phyloP scores from a whole-genome alignment of 352 stramenopile genomes.

The Phytopythium oedochilum region DNA sequence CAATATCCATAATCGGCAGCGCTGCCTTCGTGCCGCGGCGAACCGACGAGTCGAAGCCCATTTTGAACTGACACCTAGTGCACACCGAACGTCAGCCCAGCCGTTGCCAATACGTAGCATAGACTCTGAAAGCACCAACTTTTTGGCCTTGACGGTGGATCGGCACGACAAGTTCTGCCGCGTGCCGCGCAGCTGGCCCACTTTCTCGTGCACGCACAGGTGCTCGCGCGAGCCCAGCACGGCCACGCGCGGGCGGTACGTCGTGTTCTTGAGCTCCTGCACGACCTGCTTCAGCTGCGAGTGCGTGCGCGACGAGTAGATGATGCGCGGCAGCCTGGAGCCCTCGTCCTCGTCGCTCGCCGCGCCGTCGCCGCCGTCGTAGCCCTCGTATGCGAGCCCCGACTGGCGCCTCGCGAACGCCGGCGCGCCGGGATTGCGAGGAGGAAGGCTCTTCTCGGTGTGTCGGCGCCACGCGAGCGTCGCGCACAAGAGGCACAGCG shows the following conservation, averaged over 20 bases:
- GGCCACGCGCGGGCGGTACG: constrained; percentile 86
- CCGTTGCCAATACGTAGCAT: not conserved
- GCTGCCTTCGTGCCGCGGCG: constrained; percentile 41
- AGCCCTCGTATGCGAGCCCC: constrained; percentile 52
- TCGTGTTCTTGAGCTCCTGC: constrained; percentile 93
- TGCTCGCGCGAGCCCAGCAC: constrained; percentile 96
- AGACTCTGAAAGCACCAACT: constrained; percentile 49
- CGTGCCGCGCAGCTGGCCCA: constrained; percentile 79
- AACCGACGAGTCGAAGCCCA: constrained; percentile 64
- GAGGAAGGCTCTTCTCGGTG: constrained; percentile 47
- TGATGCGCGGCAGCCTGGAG: constrained; percentile 85
- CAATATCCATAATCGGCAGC: constrained; percentile 96
- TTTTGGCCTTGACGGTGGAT: constrained; percentile 82
- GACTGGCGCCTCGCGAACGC: constrained; percentile 1
- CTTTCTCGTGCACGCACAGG: constrained; percentile 96
- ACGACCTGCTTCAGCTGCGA: constrained; percentile 98
- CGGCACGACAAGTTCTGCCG: constrained; percentile 86
- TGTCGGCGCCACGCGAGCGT: constrained; percentile 92
- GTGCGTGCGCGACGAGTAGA: constrained; percentile 98
- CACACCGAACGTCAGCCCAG: not conserved
- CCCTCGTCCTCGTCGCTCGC: constrained; percentile 25
- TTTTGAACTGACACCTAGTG: constrained; percentile 66
- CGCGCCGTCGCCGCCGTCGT: constrained; percentile 13
- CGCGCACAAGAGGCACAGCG: constrained; percentile 95
- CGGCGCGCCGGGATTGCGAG: constrained; percentile 1